These are phyloP conservation scores for Venturia asperata DNA, from an alignment of 2,329 filamentous ascomycete genomes.

Conservation along the genomic window DNA sequence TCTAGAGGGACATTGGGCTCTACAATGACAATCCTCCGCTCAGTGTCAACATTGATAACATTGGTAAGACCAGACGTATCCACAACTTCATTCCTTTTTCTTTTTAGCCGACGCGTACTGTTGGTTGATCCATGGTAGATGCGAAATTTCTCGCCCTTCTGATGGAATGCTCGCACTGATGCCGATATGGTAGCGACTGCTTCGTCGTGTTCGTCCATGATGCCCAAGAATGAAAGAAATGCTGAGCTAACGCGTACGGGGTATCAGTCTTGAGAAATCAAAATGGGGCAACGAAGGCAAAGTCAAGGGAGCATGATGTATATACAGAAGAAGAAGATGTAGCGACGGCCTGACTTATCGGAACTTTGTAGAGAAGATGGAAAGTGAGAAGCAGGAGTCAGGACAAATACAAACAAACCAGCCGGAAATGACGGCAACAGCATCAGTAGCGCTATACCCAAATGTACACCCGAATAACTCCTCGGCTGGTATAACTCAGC, in stretches of 20 bases:
- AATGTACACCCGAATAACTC: neutral
- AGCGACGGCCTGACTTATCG: neutral
- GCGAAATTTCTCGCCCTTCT: constrained; percentile 54
- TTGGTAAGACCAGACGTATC: constrained; percentile 59
- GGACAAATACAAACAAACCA: neutral
- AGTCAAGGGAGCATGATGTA: neutral
- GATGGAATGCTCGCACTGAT: constrained; percentile 44
- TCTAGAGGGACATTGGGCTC: constrained; percentile 68
- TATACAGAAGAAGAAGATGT: neutral
- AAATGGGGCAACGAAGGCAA: neutral
- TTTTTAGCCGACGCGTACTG: constrained; percentile 54
- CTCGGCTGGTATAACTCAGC: neutral
- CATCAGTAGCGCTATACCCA: neutral
- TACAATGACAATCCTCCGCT: constrained; percentile 51
- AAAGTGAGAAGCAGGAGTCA: neutral
- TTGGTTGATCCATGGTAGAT: constrained; percentile 73
- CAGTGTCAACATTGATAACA: constrained; percentile 54
- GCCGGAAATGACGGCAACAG: neutral
- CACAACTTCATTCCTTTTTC: constrained; percentile 48
- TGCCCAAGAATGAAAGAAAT: neutral
- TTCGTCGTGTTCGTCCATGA: constrained; percentile 37
- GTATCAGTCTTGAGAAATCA: neutral
- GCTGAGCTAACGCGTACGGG: neutral
- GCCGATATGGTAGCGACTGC: constrained; percentile 41
- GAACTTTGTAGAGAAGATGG: neutral